Evolutionary conservation across 2,329 filamentous ascomycete genomes (phyloP).

Genomic region (Fusarium irregulare): DNA sequence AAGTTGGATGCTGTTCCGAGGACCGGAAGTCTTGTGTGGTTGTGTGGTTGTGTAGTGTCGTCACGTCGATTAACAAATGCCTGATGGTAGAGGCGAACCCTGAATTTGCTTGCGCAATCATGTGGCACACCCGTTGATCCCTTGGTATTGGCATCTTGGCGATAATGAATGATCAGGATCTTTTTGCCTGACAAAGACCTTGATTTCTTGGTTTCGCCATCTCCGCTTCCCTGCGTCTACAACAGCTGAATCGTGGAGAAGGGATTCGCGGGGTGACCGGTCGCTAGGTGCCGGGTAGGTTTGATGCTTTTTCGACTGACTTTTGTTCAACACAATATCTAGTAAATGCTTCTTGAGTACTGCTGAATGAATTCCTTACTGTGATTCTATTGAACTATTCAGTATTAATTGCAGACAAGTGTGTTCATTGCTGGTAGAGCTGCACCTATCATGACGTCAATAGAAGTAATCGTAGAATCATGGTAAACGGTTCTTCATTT

Average conservation of each 20-base stretch:
- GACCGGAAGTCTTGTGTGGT: neutral
- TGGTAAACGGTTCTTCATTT: too few relatives aligned
- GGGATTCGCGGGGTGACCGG: neutral
- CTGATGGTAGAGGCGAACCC: neutral
- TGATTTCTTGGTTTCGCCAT: neutral
- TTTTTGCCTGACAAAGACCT: neutral
- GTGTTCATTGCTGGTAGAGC: neutral
- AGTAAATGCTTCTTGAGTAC: neutral
- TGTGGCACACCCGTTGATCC: neutral
- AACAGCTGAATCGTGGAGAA: neutral
- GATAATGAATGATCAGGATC: neutral
- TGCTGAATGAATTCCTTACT: neutral
- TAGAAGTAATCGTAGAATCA: neutral
- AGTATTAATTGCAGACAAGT: neutral
- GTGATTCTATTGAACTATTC: fast-evolving
- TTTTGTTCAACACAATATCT: too few relatives aligned
- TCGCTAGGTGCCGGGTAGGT: neutral
- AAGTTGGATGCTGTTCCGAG: fast-evolving
- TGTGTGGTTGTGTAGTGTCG: neutral
- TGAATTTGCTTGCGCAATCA: neutral
- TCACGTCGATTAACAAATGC: neutral
- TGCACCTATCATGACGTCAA: neutral
- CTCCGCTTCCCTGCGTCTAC: neutral
- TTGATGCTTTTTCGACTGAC: neutral
- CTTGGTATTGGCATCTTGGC: neutral